Base-by-base conservation (phyloP, 2,329 filamentous ascomycete species). In the Alternaria ventricosa region DNA sequence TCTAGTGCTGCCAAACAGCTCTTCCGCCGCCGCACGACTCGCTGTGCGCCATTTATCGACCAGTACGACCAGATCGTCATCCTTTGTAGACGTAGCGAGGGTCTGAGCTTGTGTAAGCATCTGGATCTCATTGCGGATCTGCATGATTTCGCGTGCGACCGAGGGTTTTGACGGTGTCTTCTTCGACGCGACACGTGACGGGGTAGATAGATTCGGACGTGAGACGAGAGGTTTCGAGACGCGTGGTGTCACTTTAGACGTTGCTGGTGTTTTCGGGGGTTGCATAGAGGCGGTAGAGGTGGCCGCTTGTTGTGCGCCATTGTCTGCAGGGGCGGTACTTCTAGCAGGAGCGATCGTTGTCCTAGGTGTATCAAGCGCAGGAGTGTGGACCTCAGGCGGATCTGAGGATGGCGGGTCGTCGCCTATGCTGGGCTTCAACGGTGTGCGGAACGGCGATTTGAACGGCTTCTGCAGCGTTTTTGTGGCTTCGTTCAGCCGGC, bases 401-500 rank as follows among this genome's bases (percentile, higher is more conserved):
- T 77, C 73, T 28, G 73, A 74, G 41, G 71, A 75, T 10, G 67
- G 71, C 13, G 70, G 68, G 36, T 73, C 69, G 33, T 71, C 71
- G 49, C 69, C 65, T 43, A 69, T 62, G 33, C 41, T 64, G 15
- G 71, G 70, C 58, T 74, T 77, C 55, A 76, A 63, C 23, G 83
- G 81, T 41, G 82, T 84, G 68, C 85, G 87, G 64, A 91, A 85
- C 13, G 90, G 91, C 49, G 91, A 92, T 68, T 90, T 89, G 81
- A 93, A 93, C 0, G 91, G 91, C 74, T 89, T 91, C 65, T 86
- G 85, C 51, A 92, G 85, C 7, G 86, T 86, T n/a, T 83, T 84
- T 22, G 84, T 80, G 43, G 87, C 85, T 47, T 85, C 81, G 61
- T 89, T 85, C 66, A 90, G 81, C 67, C 88, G 87, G 64, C 90